These are phyloP conservation scores for Aquilaria malaccensis DNA, from an alignment of 345 rosid species.

Conservation along the genomic window DNA sequence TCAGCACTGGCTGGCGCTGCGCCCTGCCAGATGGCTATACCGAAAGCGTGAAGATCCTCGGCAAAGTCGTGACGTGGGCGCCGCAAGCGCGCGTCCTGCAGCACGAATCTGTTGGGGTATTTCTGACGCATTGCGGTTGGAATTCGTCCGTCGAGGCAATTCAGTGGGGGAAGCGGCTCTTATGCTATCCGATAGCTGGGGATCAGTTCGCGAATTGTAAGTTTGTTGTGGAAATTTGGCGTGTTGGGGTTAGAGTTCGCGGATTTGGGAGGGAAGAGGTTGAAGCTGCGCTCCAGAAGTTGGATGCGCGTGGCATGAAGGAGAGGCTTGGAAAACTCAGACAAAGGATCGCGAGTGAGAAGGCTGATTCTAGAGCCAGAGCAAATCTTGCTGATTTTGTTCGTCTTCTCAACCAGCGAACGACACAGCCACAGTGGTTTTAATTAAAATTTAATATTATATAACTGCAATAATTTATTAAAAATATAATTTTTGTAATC, in stretches of 20 bases:
- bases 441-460: too few relatives aligned
- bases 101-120: constrained; percentile 47
- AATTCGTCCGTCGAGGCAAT: constrained; percentile 74
- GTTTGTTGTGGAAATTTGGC: constrained; percentile 52
- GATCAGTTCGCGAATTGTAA: constrained; percentile 73
- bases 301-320: constrained; percentile 41
- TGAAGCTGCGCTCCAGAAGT: constrained; percentile 36
- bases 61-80: constrained; percentile 64
- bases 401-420: constrained; percentile 13
- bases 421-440: background rate
- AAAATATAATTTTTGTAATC: too few relatives aligned
- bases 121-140: constrained; percentile 86
- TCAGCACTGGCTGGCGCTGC: constrained; percentile 40
- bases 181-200: constrained; percentile 77
- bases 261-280: constrained; percentile 41
- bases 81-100: constrained; percentile 53
- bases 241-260: constrained; percentile 40
- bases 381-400: constrained; percentile 24
- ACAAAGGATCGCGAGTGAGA: constrained; percentile 34
- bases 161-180: constrained; percentile 29
- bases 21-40: constrained; percentile 46
- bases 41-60: constrained; percentile 35
- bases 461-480: too few relatives aligned
- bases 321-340: constrained; percentile 29
- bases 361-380: constrained; percentile 17